These are phyloP conservation scores for Phaeoacremonium minimum DNA, from an alignment of 2,329 filamentous ascomycete species.

Conservation along the genomic window DNA sequence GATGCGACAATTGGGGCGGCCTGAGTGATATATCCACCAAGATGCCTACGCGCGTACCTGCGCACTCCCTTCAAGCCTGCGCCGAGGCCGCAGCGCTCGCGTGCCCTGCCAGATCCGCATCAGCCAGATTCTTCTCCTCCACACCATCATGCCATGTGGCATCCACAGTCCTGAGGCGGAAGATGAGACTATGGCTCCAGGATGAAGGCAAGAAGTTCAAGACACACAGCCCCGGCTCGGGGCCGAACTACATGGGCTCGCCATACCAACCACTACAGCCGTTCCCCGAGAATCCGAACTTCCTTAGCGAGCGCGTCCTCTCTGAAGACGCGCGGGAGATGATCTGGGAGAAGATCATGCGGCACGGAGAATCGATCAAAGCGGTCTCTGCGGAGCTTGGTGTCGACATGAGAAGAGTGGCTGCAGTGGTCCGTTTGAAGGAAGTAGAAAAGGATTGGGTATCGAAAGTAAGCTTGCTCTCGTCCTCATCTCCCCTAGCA, in stretches of 20 bases:
- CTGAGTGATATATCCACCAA: slow-evolving; percentile 1
- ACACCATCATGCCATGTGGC: slow-evolving; percentile 29
- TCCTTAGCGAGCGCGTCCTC: slow-evolving; percentile 68
- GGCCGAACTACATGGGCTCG: slow-evolving; percentile 31
- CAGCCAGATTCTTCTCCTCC: slow-evolving; percentile 29
- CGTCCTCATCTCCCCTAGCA: slow-evolving; percentile 2
- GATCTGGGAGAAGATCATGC: slow-evolving; percentile 67
- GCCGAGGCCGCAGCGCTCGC: slow-evolving; percentile 6
- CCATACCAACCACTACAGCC: slow-evolving; percentile 39
- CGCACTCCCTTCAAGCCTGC: slow-evolving; percentile 7
- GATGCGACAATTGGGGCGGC: slow-evolving; percentile 1
- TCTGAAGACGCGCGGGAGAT: slow-evolving; percentile 68
- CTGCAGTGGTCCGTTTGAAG: slow-evolving; percentile 80
- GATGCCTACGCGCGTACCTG: slow-evolving; percentile 10
- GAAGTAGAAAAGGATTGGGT: slow-evolving; percentile 78
- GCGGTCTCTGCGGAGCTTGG: slow-evolving; percentile 72
- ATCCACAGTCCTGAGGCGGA: slow-evolving; percentile 27
- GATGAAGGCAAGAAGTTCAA: slow-evolving; percentile 10
- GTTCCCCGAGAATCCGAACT: slow-evolving; percentile 71
- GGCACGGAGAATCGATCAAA: slow-evolving; percentile 65
- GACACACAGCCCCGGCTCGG: slow-evolving; percentile 6
- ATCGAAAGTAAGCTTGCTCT: slow-evolving; percentile 61
- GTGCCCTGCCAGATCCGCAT: slow-evolving; percentile 2
- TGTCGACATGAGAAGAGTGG: slow-evolving; percentile 79
- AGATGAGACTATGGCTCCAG: slow-evolving; percentile 32